Conservation (phyloP, 441 rosid species). For the Euphorbia corollata region DNA sequence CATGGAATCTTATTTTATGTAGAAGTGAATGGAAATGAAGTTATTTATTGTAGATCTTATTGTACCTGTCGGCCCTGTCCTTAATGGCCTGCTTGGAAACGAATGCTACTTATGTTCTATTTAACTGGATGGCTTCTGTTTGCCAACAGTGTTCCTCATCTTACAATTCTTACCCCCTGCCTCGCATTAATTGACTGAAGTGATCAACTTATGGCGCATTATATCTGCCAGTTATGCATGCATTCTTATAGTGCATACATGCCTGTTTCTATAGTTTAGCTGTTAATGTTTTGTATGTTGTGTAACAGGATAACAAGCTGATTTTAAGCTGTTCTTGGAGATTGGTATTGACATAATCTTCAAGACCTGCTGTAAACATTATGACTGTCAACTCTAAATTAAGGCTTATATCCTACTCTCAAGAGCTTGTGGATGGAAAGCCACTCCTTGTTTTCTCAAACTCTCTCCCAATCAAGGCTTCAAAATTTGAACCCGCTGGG, state of each 20-base stretch:
- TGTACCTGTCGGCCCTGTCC: background rate
- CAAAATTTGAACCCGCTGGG: constrained; percentile 78
- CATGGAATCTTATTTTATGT: background rate
- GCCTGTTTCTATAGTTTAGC: constrained; percentile 13
- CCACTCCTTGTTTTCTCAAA: constrained; percentile 67
- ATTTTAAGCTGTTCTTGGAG: constrained; percentile 4
- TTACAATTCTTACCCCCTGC: background rate
- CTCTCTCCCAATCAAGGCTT: constrained; percentile 67
- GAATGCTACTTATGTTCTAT: background rate
- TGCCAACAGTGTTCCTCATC: background rate
- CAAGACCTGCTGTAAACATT: constrained; percentile 5
- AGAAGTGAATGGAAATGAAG: background rate
- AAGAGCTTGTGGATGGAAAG: constrained; percentile 69
- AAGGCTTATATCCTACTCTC: constrained; percentile 56
- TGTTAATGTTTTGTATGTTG: background rate
- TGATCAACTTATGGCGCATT: background rate
- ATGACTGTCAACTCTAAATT: constrained; percentile 31
- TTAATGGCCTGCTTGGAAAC: background rate
- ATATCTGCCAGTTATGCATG: background rate
- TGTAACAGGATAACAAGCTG: constrained; percentile 11
- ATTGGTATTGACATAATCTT: background rate
- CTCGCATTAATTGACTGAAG: background rate
- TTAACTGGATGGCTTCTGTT: background rate
- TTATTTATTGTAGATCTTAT: background rate
- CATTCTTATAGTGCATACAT: constrained; percentile 6